These are phyloP conservation scores for Trichomonas tenax DNA, from an alignment of 208 protist genomes.

Conservation along the genomic window DNA sequence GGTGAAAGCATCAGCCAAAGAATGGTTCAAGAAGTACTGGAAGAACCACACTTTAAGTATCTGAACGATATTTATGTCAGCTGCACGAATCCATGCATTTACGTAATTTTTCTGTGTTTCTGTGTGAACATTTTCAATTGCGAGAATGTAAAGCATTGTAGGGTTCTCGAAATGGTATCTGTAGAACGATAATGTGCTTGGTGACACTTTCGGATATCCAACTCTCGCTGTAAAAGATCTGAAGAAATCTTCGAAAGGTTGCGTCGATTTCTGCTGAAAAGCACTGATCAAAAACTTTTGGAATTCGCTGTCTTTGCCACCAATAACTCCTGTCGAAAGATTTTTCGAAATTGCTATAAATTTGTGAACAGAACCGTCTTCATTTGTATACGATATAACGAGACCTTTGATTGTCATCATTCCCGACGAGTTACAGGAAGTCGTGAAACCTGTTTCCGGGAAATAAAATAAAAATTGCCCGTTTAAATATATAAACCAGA, in stretches of 20 bases:
- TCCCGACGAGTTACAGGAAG: background rate
- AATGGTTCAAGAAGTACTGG: background rate
- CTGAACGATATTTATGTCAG: background rate
- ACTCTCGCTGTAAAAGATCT: background rate
- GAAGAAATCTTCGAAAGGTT: background rate
- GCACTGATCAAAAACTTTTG: background rate
- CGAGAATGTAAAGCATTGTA: background rate
- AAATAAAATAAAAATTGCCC: background rate
- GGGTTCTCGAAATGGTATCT: background rate
- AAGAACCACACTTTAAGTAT: background rate
- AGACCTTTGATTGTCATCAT: background rate
- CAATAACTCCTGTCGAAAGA: no score
- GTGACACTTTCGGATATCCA: background rate
- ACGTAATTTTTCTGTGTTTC: background rate
- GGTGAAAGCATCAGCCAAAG: background rate
- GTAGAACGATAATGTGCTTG: background rate
- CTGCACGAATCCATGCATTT: background rate
- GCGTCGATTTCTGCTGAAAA: background rate
- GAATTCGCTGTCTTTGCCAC: background rate
- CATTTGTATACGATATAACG: background rate
- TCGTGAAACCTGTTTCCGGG: background rate
- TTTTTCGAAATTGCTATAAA: background rate
- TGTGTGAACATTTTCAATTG: background rate
- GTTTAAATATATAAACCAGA: background rate
- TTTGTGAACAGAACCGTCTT: background rate